Percentiles rank a stretch among this genome's conserved stretches.
Conservation (phyloP, 208 protist species). For the Wallacemonas collosoma region DNA sequence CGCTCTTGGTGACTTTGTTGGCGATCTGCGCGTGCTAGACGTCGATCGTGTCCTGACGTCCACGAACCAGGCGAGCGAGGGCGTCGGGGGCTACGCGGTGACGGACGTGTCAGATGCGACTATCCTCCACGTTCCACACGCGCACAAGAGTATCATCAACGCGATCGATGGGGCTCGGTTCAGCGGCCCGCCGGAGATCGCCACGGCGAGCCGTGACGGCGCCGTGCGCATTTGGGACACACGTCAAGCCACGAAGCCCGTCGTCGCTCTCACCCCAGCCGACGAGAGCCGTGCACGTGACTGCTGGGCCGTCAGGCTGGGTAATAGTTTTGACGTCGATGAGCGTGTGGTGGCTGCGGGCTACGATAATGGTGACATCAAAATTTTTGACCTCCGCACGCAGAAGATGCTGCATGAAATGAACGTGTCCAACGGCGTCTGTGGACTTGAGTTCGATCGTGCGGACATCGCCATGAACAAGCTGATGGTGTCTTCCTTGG, state of each 20-base stretch:
- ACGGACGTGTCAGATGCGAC: constrained; percentile 36
- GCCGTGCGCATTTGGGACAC: constrained; percentile 93
- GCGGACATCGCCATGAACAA: constrained; percentile 95
- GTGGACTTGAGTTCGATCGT: constrained; percentile 91
- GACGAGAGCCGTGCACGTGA: constrained; percentile 71
- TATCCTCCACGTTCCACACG: constrained; percentile 67
- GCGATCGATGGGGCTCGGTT: constrained; percentile 91
- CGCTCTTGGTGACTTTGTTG: constrained; percentile 89
- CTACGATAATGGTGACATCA: constrained; percentile 96
- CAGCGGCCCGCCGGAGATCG: constrained; percentile 87
- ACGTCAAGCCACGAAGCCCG: constrained; percentile 82
- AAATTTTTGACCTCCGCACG: constrained; percentile 93
- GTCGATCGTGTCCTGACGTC: constrained; percentile 46
- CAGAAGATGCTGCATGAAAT: constrained; percentile 92
- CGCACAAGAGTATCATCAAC: constrained; percentile 94
- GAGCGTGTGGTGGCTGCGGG: constrained; percentile 92
- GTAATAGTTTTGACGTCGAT: constrained; percentile 88
- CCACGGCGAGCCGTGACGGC: constrained; percentile 89
- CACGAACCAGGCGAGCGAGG: not conserved
- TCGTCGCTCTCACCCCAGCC: constrained; percentile 81
- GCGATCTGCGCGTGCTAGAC: constrained; percentile 82
- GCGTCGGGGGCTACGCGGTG: constrained; percentile 23
- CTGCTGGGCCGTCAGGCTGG: constrained; percentile 94
- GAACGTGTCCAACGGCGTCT: constrained; percentile 93
- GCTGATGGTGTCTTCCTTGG: constrained; percentile 85